Evolutionary conservation across 2,329 filamentous ascomycete genomes (phyloP), one percentile per base, ranked within the genome.

Genomic region (Fusarium siculi): DNA sequence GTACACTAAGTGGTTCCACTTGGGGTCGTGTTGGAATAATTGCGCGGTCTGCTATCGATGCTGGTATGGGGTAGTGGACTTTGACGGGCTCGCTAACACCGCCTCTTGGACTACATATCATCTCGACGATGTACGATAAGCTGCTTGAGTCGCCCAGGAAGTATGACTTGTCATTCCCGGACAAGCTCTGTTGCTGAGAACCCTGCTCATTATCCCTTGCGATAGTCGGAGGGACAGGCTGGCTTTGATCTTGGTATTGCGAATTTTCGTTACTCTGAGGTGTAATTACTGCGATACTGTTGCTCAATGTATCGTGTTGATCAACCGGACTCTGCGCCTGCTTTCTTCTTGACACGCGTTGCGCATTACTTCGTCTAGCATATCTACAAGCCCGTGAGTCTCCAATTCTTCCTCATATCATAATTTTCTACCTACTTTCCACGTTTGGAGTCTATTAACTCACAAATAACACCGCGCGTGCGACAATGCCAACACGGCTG

Each of bases 401-500:
- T 0, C 1, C 4, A 10, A 8, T 36, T 32, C 9, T 3, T n/a
- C 30, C 36, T 4, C 2, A 4, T 2, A 2, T 16, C 30, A 2
- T 6, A 23, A 4, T 2, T n/a, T 19, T 3, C 10, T 25, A 25
- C 64, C n/a, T 46, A 76, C 73, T 66, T 74, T 19, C 74, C 74
- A 16, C 74, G 63, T 12, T 66, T 66, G 0, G 74, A 75, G 0
- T 76, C 74, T 40, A 76, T 74, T 5, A 75, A 42, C 34, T 76
- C 68, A 18, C 74, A 75, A 10, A 63, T 2, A 4, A 57, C 57
- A n/a, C 63, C 25, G 3, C 74, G 68, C 0, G 53, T 70, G 2
- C 73, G 74, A n/a, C 74, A 75, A 34, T 75, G 74, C 74, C 64
- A 67, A 21, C 74, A 75, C 4, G 74, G 74, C 14, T 72, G 65